Evolutionary conservation across 2,329 filamentous ascomycete genomes (phyloP).

Genomic region (Mariannaea sp.): DNA sequence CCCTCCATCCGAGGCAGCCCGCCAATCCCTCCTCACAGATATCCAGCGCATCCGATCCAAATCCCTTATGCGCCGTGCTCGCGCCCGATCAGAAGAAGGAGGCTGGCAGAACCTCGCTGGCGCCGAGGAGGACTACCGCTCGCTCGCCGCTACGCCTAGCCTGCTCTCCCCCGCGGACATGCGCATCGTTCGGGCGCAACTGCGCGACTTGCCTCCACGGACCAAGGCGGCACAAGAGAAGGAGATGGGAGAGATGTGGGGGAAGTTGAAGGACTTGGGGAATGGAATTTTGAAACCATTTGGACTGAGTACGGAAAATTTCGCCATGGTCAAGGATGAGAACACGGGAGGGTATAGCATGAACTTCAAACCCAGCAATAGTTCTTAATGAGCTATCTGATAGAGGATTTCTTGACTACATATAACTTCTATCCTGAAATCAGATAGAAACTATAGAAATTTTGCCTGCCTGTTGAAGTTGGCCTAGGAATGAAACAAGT

Average conservation of each 20-base stretch:
- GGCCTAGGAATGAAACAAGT: too few relatives aligned
- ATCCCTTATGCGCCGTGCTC: constrained; percentile 77
- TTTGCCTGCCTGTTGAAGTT: too few relatives aligned
- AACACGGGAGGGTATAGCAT: constrained; percentile 91
- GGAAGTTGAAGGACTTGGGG: constrained; percentile 88
- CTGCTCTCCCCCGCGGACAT: constrained; percentile 69
- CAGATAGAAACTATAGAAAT: too few relatives aligned
- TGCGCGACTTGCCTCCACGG: constrained; percentile 67
- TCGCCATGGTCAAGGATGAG: constrained; percentile 91
- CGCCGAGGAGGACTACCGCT: constrained; percentile 79
- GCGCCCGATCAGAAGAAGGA: constrained; percentile 70
- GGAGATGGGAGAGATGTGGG: constrained; percentile 97
- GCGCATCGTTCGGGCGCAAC: constrained; percentile 68
- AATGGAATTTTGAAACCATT: constrained; percentile 93
- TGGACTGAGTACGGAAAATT: constrained; percentile 91
- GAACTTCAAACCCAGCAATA: constrained; percentile 66
- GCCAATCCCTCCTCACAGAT: constrained; percentile 54
- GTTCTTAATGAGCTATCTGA: constrained; percentile 18
- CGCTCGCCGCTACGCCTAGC: constrained; percentile 58
- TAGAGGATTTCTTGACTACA: background rate
- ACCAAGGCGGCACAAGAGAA: constrained; percentile 80
- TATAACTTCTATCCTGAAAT: too few relatives aligned
- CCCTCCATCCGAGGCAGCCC: constrained; percentile 17
- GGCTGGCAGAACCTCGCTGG: constrained; percentile 82
- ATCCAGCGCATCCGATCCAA: constrained; percentile 80